These are phyloP conservation scores for Talaromyces proteolyticus DNA, from an alignment of 495 filamentous ascomycete species.

Conservation along the genomic window DNA sequence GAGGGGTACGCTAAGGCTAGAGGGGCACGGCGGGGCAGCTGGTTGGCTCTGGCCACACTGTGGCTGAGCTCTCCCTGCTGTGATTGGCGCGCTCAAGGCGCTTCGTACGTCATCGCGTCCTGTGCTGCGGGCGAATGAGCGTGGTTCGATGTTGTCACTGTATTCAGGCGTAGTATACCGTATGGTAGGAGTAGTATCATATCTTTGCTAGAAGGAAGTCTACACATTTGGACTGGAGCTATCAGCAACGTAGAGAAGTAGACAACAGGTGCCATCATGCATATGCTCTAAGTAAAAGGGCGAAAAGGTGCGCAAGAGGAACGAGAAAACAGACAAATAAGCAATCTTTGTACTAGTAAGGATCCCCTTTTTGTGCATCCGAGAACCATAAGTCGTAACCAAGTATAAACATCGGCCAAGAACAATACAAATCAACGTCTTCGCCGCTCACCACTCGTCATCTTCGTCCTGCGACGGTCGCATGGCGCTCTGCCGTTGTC, in stretches of 20 bases:
- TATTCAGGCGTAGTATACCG: no score
- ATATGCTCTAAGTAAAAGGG: constrained; percentile 5
- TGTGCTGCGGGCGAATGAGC: no score
- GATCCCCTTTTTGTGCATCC: no score
- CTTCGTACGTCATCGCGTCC: no score
- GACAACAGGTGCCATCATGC: constrained; percentile 3
- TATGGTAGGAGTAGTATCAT: no score
- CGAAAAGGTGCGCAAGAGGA: neutral
- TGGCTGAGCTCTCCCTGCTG: no score
- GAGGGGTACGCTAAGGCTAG: neutral
- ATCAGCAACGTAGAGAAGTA: no score
- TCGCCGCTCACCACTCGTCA: constrained; percentile 52
- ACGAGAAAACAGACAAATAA: neutral
- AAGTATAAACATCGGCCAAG: neutral
- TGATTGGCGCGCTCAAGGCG: no score
- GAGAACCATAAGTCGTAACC: no score
- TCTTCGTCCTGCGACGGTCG: constrained; percentile 60
- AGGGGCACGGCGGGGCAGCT: neutral
- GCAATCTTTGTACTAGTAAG: neutral
- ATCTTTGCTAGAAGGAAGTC: no score
- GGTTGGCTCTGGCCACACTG: no score
- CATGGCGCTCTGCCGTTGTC: constrained; percentile 68
- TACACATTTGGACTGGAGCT: neutral
- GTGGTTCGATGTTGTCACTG: no score
- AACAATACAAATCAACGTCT: constrained; percentile 8